Base-by-base conservation (phyloP, 2,329 filamentous ascomycete genomes). In the Graphilbum ipis-grandicollis region DNA sequence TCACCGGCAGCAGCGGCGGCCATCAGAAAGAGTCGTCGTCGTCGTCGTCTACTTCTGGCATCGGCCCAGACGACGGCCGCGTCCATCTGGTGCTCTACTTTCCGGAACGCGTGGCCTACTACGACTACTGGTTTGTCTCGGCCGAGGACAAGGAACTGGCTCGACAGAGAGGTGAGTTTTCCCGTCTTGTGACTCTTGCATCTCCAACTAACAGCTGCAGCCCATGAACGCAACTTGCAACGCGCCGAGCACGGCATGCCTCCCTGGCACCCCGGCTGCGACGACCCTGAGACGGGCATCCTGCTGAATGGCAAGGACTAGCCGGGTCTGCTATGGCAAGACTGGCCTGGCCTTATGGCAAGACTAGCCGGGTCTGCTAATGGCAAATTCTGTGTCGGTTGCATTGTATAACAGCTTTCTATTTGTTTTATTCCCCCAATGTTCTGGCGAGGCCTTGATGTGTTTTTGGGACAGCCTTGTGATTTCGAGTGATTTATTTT, bases 101-200 rank as follows among this genome's bases (percentile, higher is more conserved):
- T 33, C 46, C 46, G 6, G 46, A 48, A 41, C 45, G 44, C 2
- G 45, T 48, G 6, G 37, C 40, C 29, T 35, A 44, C 37, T 43
- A 42, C 39, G 39, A 45, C 39, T 48, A 47, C 42, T 48, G 44
- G 44, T 48, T 48, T 34, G 45, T 48, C 15, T 41, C 43, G 13
- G 36, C 38, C 12, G 45, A 43, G 26, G 45, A 48, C 39, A 47
- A 46, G 44, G 41, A 36, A 2, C 37, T 43, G 25, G 46, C 46
- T 2, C 39, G 39, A 10, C 40, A 45, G 36, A 37, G 43, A 29
- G 40, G 44, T 46, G 30, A 12, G 41, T 36, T 29, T n/a, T n/a
- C n/a, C 15, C 19, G 9, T 38, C 18, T 19, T 35, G n/a, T 33
- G 19, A n/a, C n/a, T n/a, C n/a, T n/a, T n/a, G n/a, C n/a, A n/a